These are phyloP conservation scores for Cladochytrium replicatum DNA, from an alignment of 192 early-diverging fungal genomes.

Conservation along the genomic window DNA sequence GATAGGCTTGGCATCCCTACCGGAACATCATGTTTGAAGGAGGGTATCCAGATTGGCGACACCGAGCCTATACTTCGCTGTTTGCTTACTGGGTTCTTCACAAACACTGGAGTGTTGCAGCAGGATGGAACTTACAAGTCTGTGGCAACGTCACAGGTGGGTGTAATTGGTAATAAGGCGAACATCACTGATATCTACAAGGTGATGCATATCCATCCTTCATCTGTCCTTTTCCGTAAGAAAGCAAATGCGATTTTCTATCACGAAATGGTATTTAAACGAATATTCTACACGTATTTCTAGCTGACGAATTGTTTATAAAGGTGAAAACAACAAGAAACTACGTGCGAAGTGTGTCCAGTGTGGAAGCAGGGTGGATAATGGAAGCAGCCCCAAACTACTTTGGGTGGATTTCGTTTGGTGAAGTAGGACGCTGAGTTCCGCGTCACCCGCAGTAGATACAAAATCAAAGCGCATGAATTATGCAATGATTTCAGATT, in stretches of 20 bases:
- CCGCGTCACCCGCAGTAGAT: no score
- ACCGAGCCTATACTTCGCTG: constrained; percentile 66
- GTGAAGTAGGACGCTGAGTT: no score
- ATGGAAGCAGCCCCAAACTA: constrained; percentile 69
- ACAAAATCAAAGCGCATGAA: no score
- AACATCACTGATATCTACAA: constrained; percentile 24
- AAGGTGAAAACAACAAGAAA: constrained; percentile 75
- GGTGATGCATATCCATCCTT: constrained; percentile 80
- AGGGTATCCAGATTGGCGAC: constrained; percentile 23
- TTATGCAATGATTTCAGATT: no score
- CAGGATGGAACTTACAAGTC: constrained; percentile 80
- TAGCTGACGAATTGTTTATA: background rate
- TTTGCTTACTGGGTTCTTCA: constrained; percentile 81
- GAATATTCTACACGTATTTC: background rate
- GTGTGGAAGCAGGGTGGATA: constrained; percentile 76
- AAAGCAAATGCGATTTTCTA: constrained; percentile 74
- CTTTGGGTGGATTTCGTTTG: no score
- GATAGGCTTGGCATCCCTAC: constrained; percentile 56
- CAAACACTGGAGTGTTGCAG: constrained; percentile 77
- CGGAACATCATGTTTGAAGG: constrained; percentile 52
- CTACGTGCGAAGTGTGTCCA: constrained; percentile 77
- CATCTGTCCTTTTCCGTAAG: constrained; percentile 72
- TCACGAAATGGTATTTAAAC: constrained; percentile 61
- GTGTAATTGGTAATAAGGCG: background rate
- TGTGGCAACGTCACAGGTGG: constrained; percentile 46